Conservation (phyloP, 2,329 filamentous ascomycete species). For the Lachnellula willkommii region DNA sequence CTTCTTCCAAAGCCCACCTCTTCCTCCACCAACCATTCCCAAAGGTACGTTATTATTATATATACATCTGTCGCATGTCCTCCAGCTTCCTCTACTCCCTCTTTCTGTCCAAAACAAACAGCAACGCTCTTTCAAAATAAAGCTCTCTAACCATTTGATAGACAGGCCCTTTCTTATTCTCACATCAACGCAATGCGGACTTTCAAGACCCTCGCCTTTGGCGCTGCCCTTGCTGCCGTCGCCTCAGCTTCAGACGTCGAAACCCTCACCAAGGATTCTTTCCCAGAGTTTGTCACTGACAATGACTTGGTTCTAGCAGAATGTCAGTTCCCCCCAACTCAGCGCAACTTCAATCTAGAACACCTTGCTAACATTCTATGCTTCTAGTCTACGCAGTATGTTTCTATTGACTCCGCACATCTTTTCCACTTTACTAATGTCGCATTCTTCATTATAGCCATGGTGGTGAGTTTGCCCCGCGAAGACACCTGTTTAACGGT, state of each 20-base stretch:
- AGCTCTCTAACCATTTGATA: slow-evolving; percentile 6
- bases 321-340: slow-evolving; percentile 54
- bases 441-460: slow-evolving; percentile 24
- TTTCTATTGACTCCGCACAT: slow-evolving; percentile 45
- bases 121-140: slow-evolving; percentile 1
- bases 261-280: slow-evolving; percentile 79
- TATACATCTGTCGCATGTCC: not conserved
- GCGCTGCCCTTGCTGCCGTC: slow-evolving; percentile 40
- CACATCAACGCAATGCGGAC: slow-evolving; percentile 26
- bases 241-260: slow-evolving; percentile 75
- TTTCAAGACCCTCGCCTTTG: slow-evolving; percentile 29
- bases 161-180: slow-evolving; percentile 7
- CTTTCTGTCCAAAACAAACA: slow-evolving; percentile 5
- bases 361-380: slow-evolving; percentile 16
- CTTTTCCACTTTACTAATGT: slow-evolving; percentile 23
- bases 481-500: slow-evolving; percentile 16
- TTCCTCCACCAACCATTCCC: not conserved
- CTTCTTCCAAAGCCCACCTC: not conserved
- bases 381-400: slow-evolving; percentile 81
- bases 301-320: slow-evolving; percentile 90
- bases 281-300: slow-evolving; percentile 76
- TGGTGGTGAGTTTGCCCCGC: slow-evolving; percentile 31
- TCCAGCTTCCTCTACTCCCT: not conserved
- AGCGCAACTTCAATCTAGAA: not conserved
- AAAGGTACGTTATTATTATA: slow-evolving; percentile 13